Evolutionary conservation across 768 basidiomycete genomes (phyloP).

Genomic region (Termitomyces sp.): DNA sequence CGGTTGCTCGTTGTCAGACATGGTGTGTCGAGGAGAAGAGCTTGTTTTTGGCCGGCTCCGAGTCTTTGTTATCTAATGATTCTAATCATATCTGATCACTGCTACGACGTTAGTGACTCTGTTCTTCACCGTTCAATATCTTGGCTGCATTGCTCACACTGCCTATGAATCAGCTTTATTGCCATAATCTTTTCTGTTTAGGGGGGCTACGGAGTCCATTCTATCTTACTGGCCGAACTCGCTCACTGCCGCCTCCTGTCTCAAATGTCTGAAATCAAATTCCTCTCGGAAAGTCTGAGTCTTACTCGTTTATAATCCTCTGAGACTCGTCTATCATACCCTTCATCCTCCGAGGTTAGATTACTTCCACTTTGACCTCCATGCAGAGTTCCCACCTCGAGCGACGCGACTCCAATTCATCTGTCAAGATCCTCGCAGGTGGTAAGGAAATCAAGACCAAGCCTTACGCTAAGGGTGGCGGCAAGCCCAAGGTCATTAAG

Average conservation of each 20-base stretch:
- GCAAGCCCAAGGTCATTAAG: conserved; percentile 2
- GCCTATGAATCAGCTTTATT: neutral
- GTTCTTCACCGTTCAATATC: neutral
- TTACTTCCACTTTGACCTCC: neutral
- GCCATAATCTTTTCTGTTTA: neutral
- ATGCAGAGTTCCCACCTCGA: neutral
- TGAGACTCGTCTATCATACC: conserved; percentile 5
- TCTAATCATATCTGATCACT: conserved; percentile 22
- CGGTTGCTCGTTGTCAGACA: conserved; percentile 63
- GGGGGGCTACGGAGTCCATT: too few relatives aligned
- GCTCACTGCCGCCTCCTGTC: neutral
- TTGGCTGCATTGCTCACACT: neutral
- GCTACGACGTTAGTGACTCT: neutral
- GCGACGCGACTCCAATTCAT: neutral
- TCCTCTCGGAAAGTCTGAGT: neutral
- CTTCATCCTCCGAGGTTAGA: neutral
- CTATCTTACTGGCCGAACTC: too few relatives aligned
- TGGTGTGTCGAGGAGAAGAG: conserved; percentile 27
- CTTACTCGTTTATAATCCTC: conserved; percentile 3
- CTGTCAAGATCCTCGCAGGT: neutral
- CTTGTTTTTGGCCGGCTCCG: conserved; percentile 12
- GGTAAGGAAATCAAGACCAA: neutral
- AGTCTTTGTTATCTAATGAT: conserved; percentile 20
- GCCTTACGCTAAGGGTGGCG: conserved; percentile 8
- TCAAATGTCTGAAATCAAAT: conserved; percentile 4